Evolutionary conservation across 352 stramenopile species (phyloP), one percentile per base, ranked within the genome.

Genomic region (Globisporangium carolinianum): DNA sequence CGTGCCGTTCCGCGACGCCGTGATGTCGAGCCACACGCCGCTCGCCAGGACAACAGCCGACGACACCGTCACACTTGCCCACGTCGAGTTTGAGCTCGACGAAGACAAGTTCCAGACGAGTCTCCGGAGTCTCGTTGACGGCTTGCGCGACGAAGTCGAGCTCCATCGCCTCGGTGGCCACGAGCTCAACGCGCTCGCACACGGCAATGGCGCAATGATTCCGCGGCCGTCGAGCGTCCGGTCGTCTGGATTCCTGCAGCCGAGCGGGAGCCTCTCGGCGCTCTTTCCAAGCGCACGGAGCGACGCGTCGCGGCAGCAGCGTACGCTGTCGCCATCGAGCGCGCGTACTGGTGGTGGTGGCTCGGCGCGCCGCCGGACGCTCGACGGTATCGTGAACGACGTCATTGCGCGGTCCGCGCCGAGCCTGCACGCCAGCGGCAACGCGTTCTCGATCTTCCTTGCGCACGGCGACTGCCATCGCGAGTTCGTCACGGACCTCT

Each of bases 121-220:
- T 55, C 57, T 93, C 11, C 64, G 82, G 37, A 87, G 68, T 24
- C 69, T 93, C 6, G 78, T 93, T 35, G 80, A 91, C 48, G 80
- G 83, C 0, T 57, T 93, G 37, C 80, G 81, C 1, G 80, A 93
- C 49, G 79, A 91, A 66, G 77, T 93, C 5, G 83, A 91, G 53
- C 76, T 83, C 24, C 75, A 84, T 63, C 73, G 77, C 4, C 60
- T 83, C 14, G 71, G 62, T 35, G 73, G 68, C 45, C 50, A 69
- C 24, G 50, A 60, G 11, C 38, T 67, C 38, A 53, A 58, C 9
- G 57, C 57, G 32, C 49, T 64, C 9, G 62, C 63, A 15, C 58
- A 15, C 35, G 64, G 67, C 47, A 69, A 39, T 49, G 66, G 46
- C 53, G 48, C n/a, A 35, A 52, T 59, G 48, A 38, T 57, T 2